Evolutionary conservation across 345 rosid species (phyloP).

Genomic region (Salix dunnii): DNA sequence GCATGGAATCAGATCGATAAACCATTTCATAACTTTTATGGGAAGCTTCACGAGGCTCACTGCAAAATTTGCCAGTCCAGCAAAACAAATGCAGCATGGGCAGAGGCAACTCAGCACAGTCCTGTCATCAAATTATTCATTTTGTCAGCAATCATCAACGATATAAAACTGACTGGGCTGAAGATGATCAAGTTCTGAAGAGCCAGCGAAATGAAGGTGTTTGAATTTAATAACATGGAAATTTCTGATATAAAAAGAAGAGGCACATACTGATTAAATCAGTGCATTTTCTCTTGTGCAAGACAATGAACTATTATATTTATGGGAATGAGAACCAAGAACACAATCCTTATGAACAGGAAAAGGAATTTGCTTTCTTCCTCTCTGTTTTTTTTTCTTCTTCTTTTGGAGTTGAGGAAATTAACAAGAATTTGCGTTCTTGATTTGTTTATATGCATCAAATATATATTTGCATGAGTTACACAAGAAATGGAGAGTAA

Average conservation of each 20-base stretch:
- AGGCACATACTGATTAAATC: too few relatives aligned
- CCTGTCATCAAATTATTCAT: constrained; percentile 35
- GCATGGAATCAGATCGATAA: constrained; percentile 71
- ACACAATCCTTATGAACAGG: background rate
- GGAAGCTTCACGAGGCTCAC: constrained; percentile 70
- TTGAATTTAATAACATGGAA: background rate
- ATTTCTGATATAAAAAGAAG: background rate
- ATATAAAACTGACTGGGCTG: background rate
- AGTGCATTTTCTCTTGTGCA: too few relatives aligned
- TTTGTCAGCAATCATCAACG: background rate
- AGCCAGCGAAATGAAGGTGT: background rate
- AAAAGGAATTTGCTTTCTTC: too few relatives aligned
- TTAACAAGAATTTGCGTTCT: background rate
- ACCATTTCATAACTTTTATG: constrained; percentile 54
- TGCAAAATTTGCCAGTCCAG: constrained; percentile 63
- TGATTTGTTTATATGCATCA: background rate
- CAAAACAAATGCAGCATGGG: constrained; percentile 73
- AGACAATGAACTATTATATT: too few relatives aligned
- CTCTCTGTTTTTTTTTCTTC: too few relatives aligned
- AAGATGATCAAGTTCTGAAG: background rate
- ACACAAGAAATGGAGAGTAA: background rate
- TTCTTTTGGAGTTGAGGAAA: background rate
- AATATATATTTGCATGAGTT: background rate
- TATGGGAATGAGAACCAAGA: too few relatives aligned
- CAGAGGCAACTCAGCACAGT: constrained; percentile 69